These are phyloP conservation scores for Sporothrix euskadiensis DNA, from an alignment of 2,329 filamentous ascomycete genomes.

Conservation along the genomic window DNA sequence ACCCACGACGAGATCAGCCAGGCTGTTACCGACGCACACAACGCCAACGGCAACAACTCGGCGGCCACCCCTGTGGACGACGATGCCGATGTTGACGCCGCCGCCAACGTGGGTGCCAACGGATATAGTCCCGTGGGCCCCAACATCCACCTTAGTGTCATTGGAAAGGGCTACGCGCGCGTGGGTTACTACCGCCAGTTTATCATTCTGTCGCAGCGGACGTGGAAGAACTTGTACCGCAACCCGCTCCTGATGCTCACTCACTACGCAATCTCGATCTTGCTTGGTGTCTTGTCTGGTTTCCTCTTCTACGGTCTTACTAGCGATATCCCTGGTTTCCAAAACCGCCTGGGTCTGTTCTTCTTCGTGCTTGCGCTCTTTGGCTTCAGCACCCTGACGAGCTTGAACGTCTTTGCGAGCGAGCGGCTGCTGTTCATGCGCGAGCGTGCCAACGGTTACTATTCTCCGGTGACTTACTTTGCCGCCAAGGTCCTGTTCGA, in stretches of 20 bases:
- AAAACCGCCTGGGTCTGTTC: conserved; percentile 94
- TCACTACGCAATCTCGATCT: conserved; percentile 94
- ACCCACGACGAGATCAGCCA: conserved; percentile 77
- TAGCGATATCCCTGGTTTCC: conserved; percentile 95
- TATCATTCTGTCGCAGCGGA: conserved; percentile 81
- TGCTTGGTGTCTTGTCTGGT: conserved; percentile 89
- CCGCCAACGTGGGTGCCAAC: conserved; percentile 9
- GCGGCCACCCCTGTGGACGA: conserved; percentile 49
- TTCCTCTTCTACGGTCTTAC: conserved; percentile 96
- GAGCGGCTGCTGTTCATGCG: conserved; percentile 89
- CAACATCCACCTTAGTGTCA: conserved; percentile 56
- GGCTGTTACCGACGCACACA: conserved; percentile 63
- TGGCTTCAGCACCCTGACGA: conserved; percentile 94
- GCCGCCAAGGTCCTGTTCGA: conserved; percentile 97
- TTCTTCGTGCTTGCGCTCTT: conserved; percentile 96
- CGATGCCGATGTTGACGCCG: conserved; percentile 2
- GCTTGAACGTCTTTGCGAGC: conserved; percentile 86
- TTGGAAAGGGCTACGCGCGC: conserved; percentile 79
- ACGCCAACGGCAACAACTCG: conserved; percentile 65
- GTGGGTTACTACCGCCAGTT: conserved; percentile 82
- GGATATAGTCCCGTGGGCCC: conserved; percentile 46
- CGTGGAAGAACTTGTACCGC: conserved; percentile 95
- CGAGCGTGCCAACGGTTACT: conserved; percentile 95
- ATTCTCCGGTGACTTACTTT: conserved; percentile 91
- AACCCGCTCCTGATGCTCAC: conserved; percentile 98